Conservation (phyloP, 1,139 yeast genomes). For the Meyerozyma elateridarum region DNA sequence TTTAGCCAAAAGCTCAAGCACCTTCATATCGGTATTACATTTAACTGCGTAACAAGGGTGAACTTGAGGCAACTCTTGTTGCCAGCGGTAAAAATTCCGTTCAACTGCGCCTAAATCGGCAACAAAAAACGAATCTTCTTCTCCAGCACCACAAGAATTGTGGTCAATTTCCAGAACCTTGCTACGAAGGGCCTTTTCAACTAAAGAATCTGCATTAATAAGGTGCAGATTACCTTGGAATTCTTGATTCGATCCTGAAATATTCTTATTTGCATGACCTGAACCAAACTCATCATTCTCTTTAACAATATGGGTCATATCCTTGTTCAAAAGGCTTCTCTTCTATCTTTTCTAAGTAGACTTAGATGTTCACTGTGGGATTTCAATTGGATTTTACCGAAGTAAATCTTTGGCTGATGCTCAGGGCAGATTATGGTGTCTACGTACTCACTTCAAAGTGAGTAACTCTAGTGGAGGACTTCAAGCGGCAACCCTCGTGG, state of each 20-base stretch:
- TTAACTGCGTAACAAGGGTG: constrained; percentile 90
- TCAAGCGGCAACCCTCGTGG: constrained; percentile 53
- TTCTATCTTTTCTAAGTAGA: constrained; percentile 4
- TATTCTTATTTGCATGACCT: background rate
- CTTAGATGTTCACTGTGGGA: too few species aligned
- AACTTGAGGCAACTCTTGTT: constrained; percentile 59
- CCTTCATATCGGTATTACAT: constrained; percentile 73
- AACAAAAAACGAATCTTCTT: constrained; percentile 83
- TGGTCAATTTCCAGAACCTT: constrained; percentile 47
- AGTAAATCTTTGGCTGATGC: constrained; percentile 5
- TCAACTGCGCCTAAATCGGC: constrained; percentile 76
- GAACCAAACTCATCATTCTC: constrained; percentile 5
- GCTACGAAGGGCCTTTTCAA: constrained; percentile 32
- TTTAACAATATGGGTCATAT: constrained; percentile 26
- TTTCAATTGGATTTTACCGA: too few species aligned
- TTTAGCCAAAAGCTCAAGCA: constrained; percentile 52
- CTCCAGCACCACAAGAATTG: constrained; percentile 67
- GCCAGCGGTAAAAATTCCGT: constrained; percentile 62
- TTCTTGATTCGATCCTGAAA: constrained; percentile 6
- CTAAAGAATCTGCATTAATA: constrained; percentile 10
- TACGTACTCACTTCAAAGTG: constrained; percentile 30
- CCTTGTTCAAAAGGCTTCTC: constrained; percentile 9
- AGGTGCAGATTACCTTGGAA: constrained; percentile 13
- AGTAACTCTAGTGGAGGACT: constrained; percentile 25
- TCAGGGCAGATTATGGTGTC: constrained; percentile 9